Conservation (phyloP, 352 stramenopile species). For the Phytophthora aleatoria region DNA sequence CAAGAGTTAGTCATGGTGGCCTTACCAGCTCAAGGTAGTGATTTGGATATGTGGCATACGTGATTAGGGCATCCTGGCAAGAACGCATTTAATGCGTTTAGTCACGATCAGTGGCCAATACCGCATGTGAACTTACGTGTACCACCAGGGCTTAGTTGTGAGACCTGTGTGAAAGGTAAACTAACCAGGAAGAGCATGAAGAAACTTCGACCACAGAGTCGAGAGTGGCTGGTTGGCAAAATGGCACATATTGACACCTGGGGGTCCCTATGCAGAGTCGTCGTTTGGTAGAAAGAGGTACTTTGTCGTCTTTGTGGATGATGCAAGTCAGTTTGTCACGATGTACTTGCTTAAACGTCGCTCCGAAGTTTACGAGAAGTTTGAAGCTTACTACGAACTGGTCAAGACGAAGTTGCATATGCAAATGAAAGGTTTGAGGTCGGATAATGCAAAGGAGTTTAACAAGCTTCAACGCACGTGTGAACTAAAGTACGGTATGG, state of each 20-base stretch:
- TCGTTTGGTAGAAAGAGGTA: no score
- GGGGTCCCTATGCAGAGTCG: no score
- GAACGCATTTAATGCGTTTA: neutral
- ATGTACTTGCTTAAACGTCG: no score
- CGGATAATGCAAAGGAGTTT: no score
- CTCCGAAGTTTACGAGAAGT: no score
- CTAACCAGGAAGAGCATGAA: neutral
- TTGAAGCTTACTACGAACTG: no score
- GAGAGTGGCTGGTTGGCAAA: neutral
- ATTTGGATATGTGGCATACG: neutral
- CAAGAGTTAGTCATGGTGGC: neutral
- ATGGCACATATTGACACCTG: neutral
- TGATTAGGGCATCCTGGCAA: neutral
- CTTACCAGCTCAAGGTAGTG: neutral
- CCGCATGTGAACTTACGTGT: neutral
- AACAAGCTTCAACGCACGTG: no score
- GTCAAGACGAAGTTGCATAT: no score
- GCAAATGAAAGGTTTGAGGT: no score
- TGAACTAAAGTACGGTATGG: no score
- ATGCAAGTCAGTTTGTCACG: no score
- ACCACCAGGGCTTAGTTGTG: neutral
- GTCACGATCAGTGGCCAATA: neutral
- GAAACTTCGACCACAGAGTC: neutral
- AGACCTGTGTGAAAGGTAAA: neutral
- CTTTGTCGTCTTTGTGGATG: no score